phyloP scores from a whole-genome alignment of 768 basidiomycete species.

The Terana coerulea region DNA sequence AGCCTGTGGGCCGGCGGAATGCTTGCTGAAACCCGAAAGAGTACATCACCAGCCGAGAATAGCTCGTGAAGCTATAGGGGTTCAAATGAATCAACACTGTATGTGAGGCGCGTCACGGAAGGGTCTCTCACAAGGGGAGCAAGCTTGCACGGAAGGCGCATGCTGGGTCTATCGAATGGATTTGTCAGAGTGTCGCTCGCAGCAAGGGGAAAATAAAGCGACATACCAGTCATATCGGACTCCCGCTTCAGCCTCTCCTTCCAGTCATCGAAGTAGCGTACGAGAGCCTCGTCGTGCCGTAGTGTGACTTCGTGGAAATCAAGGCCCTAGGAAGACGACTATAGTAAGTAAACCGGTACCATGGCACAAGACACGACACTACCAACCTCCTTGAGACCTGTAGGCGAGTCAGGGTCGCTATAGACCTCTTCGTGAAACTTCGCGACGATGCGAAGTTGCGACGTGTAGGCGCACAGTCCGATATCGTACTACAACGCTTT shows the following conservation, averaged over 20 bases:
- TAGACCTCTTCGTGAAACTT: conserved; percentile 77
- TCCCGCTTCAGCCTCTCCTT: conserved; percentile 51
- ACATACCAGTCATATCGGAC: conserved; percentile 54
- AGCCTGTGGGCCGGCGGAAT: conserved; percentile 52
- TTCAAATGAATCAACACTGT: conserved; percentile 5
- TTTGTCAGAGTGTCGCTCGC: not conserved
- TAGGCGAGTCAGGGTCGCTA: conserved; percentile 62
- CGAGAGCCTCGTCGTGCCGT: conserved; percentile 55
- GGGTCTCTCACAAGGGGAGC: conserved; percentile 64
- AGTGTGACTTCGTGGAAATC: conserved; percentile 66
- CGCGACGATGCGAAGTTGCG: conserved; percentile 64
- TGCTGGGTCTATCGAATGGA: conserved; percentile 42
- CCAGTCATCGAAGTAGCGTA: conserved; percentile 66
- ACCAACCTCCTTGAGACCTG: conserved; percentile 65
- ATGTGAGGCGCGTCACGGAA: not conserved
- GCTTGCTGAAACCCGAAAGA: conserved; percentile 87
- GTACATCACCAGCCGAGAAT: conserved; percentile 81
- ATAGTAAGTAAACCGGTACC: not conserved
- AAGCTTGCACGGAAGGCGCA: conserved; percentile 60
- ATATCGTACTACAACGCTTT: conserved; percentile 54
- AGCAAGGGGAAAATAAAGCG: not conserved
- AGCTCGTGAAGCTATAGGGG: conserved; percentile 57
- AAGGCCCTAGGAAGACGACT: conserved; percentile 40
- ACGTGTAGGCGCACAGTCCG: conserved; percentile 71
- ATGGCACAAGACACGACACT: not conserved